phyloP scores from a whole-genome alignment of 495 filamentous ascomycete species.

The Talaromyces trachyspermus region DNA sequence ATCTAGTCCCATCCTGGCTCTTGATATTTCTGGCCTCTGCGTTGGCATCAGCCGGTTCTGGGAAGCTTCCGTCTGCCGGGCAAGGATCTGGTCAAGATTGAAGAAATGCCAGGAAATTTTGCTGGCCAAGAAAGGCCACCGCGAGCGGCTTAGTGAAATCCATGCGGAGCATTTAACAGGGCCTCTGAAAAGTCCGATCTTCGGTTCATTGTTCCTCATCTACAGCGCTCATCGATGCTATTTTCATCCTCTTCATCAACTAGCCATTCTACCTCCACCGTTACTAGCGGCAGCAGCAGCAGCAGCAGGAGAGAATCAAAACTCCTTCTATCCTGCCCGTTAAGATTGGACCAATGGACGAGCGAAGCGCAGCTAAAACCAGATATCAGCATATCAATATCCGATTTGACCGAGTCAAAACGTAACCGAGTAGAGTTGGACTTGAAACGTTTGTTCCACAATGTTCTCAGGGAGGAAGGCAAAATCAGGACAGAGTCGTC shows the following conservation, averaged over 20 bases:
- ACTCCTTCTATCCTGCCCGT: conserved; percentile 26
- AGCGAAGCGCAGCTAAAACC: conserved; percentile 32
- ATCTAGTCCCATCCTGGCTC: conserved; percentile 26
- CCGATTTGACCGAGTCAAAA: conserved; percentile 8
- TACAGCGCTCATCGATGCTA: conserved; percentile 34
- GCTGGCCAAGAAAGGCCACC: not conserved
- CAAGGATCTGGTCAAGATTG: conserved; percentile 31
- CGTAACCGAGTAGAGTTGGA: conserved; percentile 30
- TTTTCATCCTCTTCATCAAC: too few relatives aligned
- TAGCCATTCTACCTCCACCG: too few relatives aligned
- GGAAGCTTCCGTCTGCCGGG: conserved; percentile 32
- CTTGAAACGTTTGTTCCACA: conserved; percentile 32
- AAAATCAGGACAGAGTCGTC: conserved; percentile 6
- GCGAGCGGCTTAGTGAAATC: not conserved
- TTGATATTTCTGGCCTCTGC: conserved; percentile 37
- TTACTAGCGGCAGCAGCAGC: not conserved
- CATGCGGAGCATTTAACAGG: conserved; percentile 4
- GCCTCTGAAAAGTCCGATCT: conserved; percentile 19
- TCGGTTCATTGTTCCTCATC: conserved; percentile 27
- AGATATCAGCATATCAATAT: conserved; percentile 25
- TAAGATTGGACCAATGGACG: conserved; percentile 34
- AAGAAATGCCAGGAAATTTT: conserved; percentile 19
- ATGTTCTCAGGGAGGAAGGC: conserved; percentile 24
- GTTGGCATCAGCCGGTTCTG: conserved; percentile 39
- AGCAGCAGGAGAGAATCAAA: not conserved